Percentiles rank a stretch among this genome's conserved stretches.
phyloP scores from a whole-genome alignment of 2,329 filamentous ascomycete species.

The Fonsecaea pedrosoi region DNA sequence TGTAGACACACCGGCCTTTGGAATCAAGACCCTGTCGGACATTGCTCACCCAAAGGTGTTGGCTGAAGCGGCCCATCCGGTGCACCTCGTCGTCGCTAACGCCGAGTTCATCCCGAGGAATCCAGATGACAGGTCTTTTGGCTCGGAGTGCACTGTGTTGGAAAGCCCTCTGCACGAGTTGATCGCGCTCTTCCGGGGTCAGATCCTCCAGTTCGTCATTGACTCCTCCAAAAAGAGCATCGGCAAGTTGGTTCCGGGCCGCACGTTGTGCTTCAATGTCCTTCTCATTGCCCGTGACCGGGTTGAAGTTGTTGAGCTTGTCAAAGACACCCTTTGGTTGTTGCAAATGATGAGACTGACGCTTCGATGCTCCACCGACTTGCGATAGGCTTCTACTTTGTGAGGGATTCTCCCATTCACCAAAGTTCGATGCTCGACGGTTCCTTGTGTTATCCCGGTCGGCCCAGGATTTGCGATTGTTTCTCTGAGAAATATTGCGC shows the following conservation, averaged over 20 bases:
- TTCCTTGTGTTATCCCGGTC: constrained; percentile 47
- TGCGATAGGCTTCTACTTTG: constrained; percentile 24
- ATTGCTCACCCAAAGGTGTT: constrained; percentile 88
- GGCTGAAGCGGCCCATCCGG: constrained; percentile 75
- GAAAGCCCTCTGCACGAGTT: constrained; percentile 85
- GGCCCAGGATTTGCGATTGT: constrained; percentile 47
- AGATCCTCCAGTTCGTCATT: constrained; percentile 95
- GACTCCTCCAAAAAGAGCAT: constrained; percentile 83
- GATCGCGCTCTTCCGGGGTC: constrained; percentile 85
- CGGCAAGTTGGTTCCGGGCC: constrained; percentile 67
- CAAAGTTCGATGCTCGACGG: constrained; percentile 51
- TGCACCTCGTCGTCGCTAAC: constrained; percentile 90
- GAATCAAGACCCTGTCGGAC: constrained; percentile 87
- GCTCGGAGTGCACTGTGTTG: constrained; percentile 87
- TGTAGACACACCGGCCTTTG: constrained; percentile 82
- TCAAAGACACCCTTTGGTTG: constrained; percentile 36
- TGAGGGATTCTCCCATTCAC: constrained; percentile 43
- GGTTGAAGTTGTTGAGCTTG: constrained; percentile 41
- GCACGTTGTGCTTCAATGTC: constrained; percentile 74
- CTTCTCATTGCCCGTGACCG: constrained; percentile 54
- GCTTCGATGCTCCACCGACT: not conserved
- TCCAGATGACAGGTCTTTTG: constrained; percentile 87
- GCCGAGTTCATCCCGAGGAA: constrained; percentile 87
- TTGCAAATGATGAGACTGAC: constrained; percentile 18
- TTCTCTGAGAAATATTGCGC: constrained; percentile 21